These are phyloP conservation scores for Aspergillus fructus DNA, from an alignment of 2,329 filamentous ascomycete species.

Conservation along the genomic window DNA sequence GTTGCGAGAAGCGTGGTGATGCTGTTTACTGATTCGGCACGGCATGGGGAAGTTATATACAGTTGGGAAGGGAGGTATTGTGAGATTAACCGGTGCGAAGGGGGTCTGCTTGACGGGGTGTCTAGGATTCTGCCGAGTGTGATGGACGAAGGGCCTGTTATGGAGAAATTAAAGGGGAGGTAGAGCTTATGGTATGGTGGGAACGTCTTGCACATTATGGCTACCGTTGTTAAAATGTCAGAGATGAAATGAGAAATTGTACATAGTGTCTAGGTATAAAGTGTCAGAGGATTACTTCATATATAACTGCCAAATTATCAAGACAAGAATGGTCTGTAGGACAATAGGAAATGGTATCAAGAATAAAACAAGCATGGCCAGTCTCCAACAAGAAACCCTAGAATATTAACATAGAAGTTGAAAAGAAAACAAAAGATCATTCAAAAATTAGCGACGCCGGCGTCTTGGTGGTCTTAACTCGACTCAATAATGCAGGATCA, in stretches of 20 bases:
- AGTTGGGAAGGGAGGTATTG: constrained; percentile 48
- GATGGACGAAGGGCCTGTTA: constrained; percentile 14
- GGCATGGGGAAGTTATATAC: constrained; percentile 56
- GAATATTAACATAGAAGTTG: neutral
- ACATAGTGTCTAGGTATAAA: too few relatives aligned
- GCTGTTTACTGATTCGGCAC: constrained; percentile 50
- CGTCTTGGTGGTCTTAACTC: neutral
- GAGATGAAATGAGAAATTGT: too few relatives aligned
- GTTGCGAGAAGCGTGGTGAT: constrained; percentile 52
- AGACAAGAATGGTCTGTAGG: too few relatives aligned
- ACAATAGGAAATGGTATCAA: neutral
- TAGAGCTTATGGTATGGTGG: neutral
- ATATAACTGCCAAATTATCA: too few relatives aligned
- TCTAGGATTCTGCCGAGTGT: constrained; percentile 8
- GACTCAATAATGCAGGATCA: neutral
- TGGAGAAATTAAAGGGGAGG: constrained; percentile 11
- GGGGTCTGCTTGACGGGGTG: constrained; percentile 16
- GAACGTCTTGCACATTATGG: neutral
- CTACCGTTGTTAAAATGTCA: too few relatives aligned
- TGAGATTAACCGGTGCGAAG: constrained; percentile 54
- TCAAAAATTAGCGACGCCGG: neutral
- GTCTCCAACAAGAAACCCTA: too few relatives aligned
- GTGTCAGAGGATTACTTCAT: too few relatives aligned
- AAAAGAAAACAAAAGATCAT: neutral
- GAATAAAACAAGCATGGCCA: neutral